Conservation (phyloP, 192 early-diverging fungal species). For the Diversispora eburnea region DNA sequence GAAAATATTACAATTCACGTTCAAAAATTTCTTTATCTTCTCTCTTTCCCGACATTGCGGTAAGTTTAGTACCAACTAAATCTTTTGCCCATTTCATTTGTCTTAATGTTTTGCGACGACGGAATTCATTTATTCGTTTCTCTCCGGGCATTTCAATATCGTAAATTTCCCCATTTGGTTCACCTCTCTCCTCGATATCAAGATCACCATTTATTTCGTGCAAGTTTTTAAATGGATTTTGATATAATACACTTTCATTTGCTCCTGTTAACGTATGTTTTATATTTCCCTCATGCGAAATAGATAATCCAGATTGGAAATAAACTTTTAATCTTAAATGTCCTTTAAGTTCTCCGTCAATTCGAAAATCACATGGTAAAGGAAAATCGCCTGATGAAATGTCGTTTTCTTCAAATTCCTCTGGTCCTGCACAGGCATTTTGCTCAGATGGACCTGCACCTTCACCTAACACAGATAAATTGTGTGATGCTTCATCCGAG, state of each 20-base stretch:
- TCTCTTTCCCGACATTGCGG: background rate
- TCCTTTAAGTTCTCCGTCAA: background rate
- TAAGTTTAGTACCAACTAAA: background rate
- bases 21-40: slow-evolving; percentile 12
- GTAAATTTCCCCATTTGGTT: background rate
- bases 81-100: slow-evolving; percentile 1
- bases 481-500: background rate
- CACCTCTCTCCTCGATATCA: background rate
- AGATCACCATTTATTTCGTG: background rate
- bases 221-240: background rate
- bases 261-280: slow-evolving; percentile 3
- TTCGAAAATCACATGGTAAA: background rate
- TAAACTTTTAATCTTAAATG: background rate
- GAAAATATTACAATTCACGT: background rate
- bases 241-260: background rate
- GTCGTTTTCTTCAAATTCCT: background rate
- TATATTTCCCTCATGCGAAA: background rate
- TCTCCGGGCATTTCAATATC: background rate
- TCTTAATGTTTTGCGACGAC: background rate
- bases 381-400: background rate
- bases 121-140: background rate
- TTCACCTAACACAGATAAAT: background rate
- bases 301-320: slow-evolving; percentile 5
- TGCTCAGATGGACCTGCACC: background rate
- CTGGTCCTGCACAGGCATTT: background rate